Evolutionary conservation across 1,139 yeast genomes (phyloP), one percentile per base, ranked within the genome.

Genomic region (Taiozyma sp.): DNA sequence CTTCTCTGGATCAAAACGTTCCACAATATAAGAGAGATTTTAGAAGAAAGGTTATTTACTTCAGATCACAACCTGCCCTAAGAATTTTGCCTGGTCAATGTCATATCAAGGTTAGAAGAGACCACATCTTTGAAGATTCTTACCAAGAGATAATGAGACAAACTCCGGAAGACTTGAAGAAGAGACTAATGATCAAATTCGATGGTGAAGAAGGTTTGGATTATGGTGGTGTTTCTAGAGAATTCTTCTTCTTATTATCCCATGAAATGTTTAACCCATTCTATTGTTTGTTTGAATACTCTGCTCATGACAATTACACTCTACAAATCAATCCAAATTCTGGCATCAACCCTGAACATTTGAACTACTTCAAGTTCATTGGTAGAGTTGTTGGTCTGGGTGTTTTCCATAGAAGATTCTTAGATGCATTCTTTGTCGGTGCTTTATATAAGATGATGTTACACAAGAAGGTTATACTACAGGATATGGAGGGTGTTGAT

Each of bases 121-220:
- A 89, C 70, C 96, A 89, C 69, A 89, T 93, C 52, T 91, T 93
- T 68, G 99, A 93, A 72, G 99, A 95, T 70, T 89, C 97, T 43
- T 95, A 91, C 70, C 97, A 95, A 71, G 99, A 93, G 69, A 85
- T 95, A 51, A 93, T 93, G 99, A 85, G 99, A 69, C 99, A 95
- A 74, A 84, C 97, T 2, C 98, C 99, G 16, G 97, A 91, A 70
- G 99, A 93, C 67, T 80, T 93, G 72, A 95, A 93, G 80, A 95
- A 93, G 78, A 81, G 99, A 67, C 75, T 93, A 56, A 93, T 93
- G 99, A 95, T 93, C 69, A 92, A 93, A 70, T 93, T 95, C 65
- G 99, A 93, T 62, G 99, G 99, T 55, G 99, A 93, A 75, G 99
- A 93, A 76, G 99, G 99, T 70, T 80, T 95, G 62, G 99, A 93